phyloP scores from a whole-genome alignment of 192 early-diverging fungal species.

The Backusella circina region DNA sequence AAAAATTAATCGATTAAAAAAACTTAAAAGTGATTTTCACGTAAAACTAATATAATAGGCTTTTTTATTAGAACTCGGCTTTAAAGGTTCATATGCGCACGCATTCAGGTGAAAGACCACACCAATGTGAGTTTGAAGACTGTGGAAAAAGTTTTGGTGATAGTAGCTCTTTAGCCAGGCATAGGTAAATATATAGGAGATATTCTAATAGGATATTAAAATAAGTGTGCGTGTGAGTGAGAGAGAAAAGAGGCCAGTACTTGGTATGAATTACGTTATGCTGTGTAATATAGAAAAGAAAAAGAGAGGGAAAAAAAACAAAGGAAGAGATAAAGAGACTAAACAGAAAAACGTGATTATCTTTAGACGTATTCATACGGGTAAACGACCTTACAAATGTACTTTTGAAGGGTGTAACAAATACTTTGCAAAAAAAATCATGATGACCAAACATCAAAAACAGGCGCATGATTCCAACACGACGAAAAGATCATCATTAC shows the following conservation, averaged over 20 bases:
- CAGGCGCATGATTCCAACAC: conserved; percentile 20
- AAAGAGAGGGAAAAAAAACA: neutral
- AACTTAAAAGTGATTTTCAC: neutral
- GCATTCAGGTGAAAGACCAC: conserved; percentile 74
- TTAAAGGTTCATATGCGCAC: conserved; percentile 75
- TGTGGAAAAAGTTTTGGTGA: conserved; percentile 76
- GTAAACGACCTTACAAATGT: conserved; percentile 68
- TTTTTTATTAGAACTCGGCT: conserved; percentile 59
- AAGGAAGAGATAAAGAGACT: neutral
- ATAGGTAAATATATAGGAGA: conserved; percentile 46
- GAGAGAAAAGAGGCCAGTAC: neutral
- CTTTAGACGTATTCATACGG: conserved; percentile 63
- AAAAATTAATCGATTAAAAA: neutral
- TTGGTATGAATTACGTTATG: neutral
- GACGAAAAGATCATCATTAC: neutral
- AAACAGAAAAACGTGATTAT: neutral
- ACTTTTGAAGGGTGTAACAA: conserved; percentile 39
- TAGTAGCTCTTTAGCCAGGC: conserved; percentile 72
- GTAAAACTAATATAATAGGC: neutral
- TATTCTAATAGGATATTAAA: neutral
- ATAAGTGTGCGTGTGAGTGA: neutral
- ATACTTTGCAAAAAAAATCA: conserved; percentile 49
- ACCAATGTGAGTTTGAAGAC: conserved; percentile 59
- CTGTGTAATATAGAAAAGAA: neutral
- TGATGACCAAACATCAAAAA: conserved; percentile 43